A percentile compares a stretch with the other conserved stretches of the same genome.
phyloP scores from a whole-genome alignment of 345 rosid genomes.

The Hirschfeldia incana region DNA sequence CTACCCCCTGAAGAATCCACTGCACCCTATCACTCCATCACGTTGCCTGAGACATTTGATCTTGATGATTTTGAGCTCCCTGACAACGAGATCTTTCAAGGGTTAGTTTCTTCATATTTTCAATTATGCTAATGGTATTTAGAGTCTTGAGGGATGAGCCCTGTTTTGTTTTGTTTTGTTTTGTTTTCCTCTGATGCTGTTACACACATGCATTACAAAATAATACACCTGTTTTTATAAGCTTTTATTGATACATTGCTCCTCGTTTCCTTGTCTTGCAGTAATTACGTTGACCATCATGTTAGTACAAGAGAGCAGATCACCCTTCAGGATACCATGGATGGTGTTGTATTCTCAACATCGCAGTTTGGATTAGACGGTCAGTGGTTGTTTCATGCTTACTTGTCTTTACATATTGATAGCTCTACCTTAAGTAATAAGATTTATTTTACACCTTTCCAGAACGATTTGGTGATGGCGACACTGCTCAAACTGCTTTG shows the following conservation, averaged over 20 bases:
- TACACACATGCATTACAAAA: too few relatives aligned
- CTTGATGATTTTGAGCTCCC: conserved; percentile 99
- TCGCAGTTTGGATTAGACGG: conserved; percentile 99
- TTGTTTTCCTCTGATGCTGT: too few relatives aligned
- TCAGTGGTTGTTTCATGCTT: conserved; percentile 42
- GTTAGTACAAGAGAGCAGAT: conserved; percentile 95
- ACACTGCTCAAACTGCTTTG: conserved; percentile 83
- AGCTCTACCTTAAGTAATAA: neutral
- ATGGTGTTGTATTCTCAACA: conserved; percentile 89
- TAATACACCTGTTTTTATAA: too few relatives aligned
- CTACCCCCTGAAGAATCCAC: conserved; percentile 99
- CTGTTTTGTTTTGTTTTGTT: too few relatives aligned
- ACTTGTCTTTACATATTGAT: conserved; percentile 20
- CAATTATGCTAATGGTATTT: too few relatives aligned
- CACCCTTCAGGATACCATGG: conserved; percentile 98
- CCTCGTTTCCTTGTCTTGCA: conserved; percentile 43
- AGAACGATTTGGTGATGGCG: conserved; percentile 99
- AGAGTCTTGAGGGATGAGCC: too few relatives aligned
- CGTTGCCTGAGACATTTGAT: conserved; percentile 99
- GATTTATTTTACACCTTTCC: conserved; percentile 29
- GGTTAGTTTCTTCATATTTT: conserved; percentile 55
- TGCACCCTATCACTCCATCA: conserved; percentile 97
- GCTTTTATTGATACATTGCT: conserved; percentile 9
- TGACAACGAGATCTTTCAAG: conserved; percentile 87
- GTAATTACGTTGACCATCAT: conserved; percentile 95